Evolutionary conservation across 1,139 yeast genomes (phyloP).

Genomic region (Blastobotrys illinoisensis): DNA sequence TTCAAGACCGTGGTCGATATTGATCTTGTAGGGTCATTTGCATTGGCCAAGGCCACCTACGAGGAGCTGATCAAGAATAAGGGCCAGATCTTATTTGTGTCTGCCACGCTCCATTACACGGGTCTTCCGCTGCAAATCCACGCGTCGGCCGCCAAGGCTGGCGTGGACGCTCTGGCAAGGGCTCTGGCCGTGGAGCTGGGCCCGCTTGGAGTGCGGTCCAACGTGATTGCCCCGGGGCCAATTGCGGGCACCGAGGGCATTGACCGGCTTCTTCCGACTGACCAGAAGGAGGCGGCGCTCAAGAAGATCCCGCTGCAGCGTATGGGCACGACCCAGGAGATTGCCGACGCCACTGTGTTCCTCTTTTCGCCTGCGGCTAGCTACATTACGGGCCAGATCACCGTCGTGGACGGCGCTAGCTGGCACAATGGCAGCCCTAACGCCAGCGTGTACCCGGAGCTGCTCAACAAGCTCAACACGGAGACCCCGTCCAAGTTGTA

Average conservation of each 20-base stretch:
- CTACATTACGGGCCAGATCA: slow-evolving; percentile 70
- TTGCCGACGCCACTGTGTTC: slow-evolving; percentile 84
- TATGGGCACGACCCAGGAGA: slow-evolving; percentile 68
- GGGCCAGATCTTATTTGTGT: slow-evolving; percentile 69
- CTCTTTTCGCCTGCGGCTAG: slow-evolving; percentile 77
- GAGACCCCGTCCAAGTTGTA: slow-evolving; percentile 4
- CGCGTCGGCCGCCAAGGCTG: slow-evolving; percentile 92
- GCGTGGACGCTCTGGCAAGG: slow-evolving; percentile 78
- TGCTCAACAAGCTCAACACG: slow-evolving; percentile 6
- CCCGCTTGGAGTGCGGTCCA: slow-evolving; percentile 74
- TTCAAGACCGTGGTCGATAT: slow-evolving; percentile 80
- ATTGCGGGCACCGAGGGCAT: slow-evolving; percentile 80
- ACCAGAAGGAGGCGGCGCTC: slow-evolving; percentile 36
- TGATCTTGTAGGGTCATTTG: slow-evolving; percentile 79
- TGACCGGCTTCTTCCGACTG: slow-evolving; percentile 46
- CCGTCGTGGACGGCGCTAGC: slow-evolving; percentile 84
- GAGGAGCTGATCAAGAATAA: slow-evolving; percentile 56
- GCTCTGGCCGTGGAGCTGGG: slow-evolving; percentile 86
- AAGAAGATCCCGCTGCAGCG: slow-evolving; percentile 68
- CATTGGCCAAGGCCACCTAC: slow-evolving; percentile 77
- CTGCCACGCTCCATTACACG: slow-evolving; percentile 82
- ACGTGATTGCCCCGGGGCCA: slow-evolving; percentile 85
- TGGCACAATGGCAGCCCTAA: slow-evolving; percentile 68
- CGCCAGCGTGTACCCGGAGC: slow-evolving; percentile 8
- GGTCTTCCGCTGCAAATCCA: slow-evolving; percentile 85